Evolutionary conservation across 495 filamentous ascomycete genomes (phyloP).

Genomic region (Lentithecium fluviatile): DNA sequence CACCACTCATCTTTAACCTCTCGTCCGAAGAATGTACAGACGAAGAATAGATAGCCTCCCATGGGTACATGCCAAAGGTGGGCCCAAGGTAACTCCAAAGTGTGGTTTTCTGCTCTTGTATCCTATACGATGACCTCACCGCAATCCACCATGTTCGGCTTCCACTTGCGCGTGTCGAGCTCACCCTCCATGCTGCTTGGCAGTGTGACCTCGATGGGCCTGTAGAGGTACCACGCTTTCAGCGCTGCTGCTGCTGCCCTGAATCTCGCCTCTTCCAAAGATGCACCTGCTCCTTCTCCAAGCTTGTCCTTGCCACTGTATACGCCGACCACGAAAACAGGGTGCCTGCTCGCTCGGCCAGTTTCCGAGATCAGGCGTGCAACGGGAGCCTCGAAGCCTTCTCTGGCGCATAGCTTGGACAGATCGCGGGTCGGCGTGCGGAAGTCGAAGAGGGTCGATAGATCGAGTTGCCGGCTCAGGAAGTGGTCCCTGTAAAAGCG

Average conservation of each 20-base stretch:
- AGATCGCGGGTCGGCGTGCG: constrained; percentile 78
- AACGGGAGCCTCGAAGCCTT: constrained; percentile 84
- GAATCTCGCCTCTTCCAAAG: constrained; percentile 70
- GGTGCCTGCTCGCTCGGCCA: constrained; percentile 73
- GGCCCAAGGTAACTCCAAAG: constrained; percentile 3
- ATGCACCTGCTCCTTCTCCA: constrained; percentile 77
- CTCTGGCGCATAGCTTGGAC: constrained; percentile 72
- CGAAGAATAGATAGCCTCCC: no score
- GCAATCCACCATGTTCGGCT: constrained; percentile 80
- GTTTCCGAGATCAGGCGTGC: constrained; percentile 87
- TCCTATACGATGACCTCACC: constrained; percentile 81
- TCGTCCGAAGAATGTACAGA: no score
- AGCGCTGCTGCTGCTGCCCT: constrained; percentile 79
- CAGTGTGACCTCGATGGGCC: constrained; percentile 66
- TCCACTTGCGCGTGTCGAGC: constrained; percentile 57
- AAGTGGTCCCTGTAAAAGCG: constrained; percentile 80
- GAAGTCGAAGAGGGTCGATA: constrained; percentile 78
- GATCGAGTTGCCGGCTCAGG: constrained; percentile 72
- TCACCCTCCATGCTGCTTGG: constrained; percentile 76
- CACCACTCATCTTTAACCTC: no score
- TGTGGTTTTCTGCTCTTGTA: neutral
- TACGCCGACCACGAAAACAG: constrained; percentile 93
- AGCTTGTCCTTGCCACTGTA: constrained; percentile 85
- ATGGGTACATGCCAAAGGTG: no score
- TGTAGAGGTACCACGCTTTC: constrained; percentile 95